Percentiles rank a stretch among this genome's conserved stretches.
phyloP scores from a whole-genome alignment of 305 asterid species.

The Fraxinus nigra region DNA sequence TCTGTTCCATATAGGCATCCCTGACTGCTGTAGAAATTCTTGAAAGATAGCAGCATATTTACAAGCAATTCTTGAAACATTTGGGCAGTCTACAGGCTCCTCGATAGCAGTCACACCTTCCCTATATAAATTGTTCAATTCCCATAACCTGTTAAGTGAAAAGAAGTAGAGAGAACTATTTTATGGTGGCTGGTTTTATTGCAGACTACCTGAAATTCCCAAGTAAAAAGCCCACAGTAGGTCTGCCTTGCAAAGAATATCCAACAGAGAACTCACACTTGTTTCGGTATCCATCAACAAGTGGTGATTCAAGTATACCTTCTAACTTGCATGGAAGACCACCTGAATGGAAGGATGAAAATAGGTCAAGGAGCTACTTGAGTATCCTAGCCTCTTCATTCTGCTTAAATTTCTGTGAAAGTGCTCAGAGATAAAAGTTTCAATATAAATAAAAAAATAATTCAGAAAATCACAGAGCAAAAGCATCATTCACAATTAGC shows the following conservation, averaged over 20 bases:
- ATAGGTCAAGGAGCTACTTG: slow-evolving; percentile 21
- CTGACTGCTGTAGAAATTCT: slow-evolving; percentile 65
- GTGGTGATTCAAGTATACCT: slow-evolving; percentile 79
- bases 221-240: slow-evolving; percentile 81
- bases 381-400: slow-evolving; percentile 1
- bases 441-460: not conserved
- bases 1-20: slow-evolving; percentile 85
- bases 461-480: not conserved
- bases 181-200: slow-evolving; percentile 7
- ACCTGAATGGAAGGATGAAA: slow-evolving; percentile 48
- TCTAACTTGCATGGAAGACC: slow-evolving; percentile 93
- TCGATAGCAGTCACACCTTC: slow-evolving; percentile 98
- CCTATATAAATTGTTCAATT: slow-evolving; percentile 40
- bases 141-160: slow-evolving; percentile 14
- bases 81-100: slow-evolving; percentile 87
- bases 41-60: slow-evolving; percentile 76
- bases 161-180: not conserved
- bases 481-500: not conserved
- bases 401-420: slow-evolving; percentile 6
- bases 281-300: slow-evolving; percentile 83
- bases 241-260: slow-evolving; percentile 74
- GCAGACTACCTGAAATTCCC: slow-evolving; percentile 85
- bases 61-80: slow-evolving; percentile 70
- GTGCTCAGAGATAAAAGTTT: slow-evolving; percentile 6
- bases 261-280: slow-evolving; percentile 97